These are phyloP conservation scores for Aspergillus sp. DNA, from an alignment of 2,329 filamentous ascomycete species.

Conservation along the genomic window DNA sequence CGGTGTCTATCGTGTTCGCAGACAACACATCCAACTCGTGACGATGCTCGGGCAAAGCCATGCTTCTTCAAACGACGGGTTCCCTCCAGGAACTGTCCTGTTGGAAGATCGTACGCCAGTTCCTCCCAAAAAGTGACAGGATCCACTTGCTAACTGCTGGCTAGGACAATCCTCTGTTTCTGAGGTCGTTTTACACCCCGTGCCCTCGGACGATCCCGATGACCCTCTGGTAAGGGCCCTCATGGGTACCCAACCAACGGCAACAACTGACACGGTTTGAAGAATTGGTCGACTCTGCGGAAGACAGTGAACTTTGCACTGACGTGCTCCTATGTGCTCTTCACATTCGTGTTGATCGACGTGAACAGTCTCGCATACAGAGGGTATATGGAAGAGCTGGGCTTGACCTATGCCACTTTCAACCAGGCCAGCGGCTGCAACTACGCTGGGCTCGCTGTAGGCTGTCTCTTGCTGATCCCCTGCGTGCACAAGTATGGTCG, in stretches of 20 bases:
- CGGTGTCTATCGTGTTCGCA: not conserved
- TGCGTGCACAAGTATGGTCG: conserved; percentile 49
- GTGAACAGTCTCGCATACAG: conserved; percentile 41
- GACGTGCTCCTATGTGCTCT: conserved; percentile 25
- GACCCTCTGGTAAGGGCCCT: conserved; percentile 17
- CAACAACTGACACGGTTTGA: not conserved
- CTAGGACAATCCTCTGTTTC: not conserved
- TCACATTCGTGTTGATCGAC: conserved; percentile 33
- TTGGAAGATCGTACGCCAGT: conserved; percentile 19
- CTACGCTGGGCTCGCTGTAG: conserved; percentile 43
- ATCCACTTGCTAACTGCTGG: conserved; percentile 10
- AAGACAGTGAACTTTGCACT: conserved; percentile 26
- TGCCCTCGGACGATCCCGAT: conserved; percentile 24
- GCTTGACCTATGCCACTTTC: conserved; percentile 38
- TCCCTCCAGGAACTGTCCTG: conserved; percentile 4
- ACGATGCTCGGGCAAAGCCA: not conserved
- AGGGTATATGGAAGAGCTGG: conserved; percentile 46
- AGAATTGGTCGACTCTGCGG: conserved; percentile 22
- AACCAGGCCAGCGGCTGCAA: conserved; percentile 48
- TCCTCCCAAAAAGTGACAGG: not conserved
- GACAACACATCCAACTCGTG: not conserved
- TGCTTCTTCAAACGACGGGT: not conserved
- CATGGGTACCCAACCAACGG: not conserved
- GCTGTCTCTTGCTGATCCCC: conserved; percentile 46
- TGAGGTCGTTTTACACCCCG: conserved; percentile 18